These are phyloP conservation scores for Metschnikowia proteae DNA, from an alignment of 805 yeast species.

Conservation along the genomic window DNA sequence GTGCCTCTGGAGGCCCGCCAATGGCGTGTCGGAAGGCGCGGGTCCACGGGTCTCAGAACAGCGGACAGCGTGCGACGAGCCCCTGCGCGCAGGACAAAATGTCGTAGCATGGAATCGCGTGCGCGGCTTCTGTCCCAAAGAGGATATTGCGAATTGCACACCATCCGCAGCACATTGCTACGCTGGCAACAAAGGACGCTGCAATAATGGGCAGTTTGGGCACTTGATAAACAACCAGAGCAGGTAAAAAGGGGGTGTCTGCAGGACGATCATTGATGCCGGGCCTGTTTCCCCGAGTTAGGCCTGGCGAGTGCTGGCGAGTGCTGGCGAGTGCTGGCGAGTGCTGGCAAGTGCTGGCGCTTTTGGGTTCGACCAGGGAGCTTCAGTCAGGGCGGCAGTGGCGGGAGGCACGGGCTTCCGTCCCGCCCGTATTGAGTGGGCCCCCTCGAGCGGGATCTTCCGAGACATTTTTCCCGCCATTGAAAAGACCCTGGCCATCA, in stretches of 20 bases:
- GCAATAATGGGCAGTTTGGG: background rate
- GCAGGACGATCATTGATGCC: too few relatives aligned
- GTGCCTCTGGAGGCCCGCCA: conserved; percentile 4
- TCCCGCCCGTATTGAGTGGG: background rate
- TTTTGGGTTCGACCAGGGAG: background rate
- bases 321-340: too few relatives aligned
- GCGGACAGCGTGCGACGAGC: background rate
- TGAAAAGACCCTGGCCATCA: conserved; percentile 3
- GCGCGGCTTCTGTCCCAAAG: conserved; percentile 5
- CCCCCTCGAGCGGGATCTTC: too few relatives aligned
- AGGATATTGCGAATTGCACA: conserved; percentile 4
- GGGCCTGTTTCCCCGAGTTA: too few relatives aligned
- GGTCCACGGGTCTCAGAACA: conserved; percentile 10
- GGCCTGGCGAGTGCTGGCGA: too few relatives aligned
- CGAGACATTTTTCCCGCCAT: too few relatives aligned
- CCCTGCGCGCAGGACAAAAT: conserved; percentile 8
- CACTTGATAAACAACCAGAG: background rate
- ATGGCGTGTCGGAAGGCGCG: conserved; percentile 4
- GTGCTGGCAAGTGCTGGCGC: too few relatives aligned
- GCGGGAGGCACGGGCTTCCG: background rate
- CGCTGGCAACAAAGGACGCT: background rate
- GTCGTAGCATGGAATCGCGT: conserved; percentile 10
- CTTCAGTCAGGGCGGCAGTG: background rate
- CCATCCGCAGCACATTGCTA: background rate
- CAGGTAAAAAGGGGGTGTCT: too few relatives aligned